These are phyloP conservation scores for Jacaranda copaia DNA, from an alignment of 257 asterid genomes.

Conservation along the genomic window DNA sequence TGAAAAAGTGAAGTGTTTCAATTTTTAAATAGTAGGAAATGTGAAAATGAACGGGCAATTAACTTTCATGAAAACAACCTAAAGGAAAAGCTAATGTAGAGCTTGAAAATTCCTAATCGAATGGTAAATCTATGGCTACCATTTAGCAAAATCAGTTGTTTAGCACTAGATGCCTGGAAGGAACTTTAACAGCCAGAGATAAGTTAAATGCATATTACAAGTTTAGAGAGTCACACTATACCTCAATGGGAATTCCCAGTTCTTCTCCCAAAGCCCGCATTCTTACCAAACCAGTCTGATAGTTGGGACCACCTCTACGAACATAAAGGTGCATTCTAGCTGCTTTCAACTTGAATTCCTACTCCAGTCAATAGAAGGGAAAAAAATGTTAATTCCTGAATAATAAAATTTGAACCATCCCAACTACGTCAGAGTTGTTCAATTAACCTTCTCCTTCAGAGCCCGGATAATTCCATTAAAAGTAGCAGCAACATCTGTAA, in stretches of 20 bases:
- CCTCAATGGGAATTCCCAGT: constrained; percentile 83
- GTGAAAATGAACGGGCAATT: no score
- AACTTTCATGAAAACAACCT: not conserved
- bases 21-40: no score
- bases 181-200: not conserved
- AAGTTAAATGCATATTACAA: constrained; percentile 14
- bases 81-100: not conserved
- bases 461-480: constrained; percentile 86
- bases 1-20: no score
- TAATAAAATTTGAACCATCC: not conserved
- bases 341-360: constrained; percentile 83
- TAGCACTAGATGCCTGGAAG: not conserved
- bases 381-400: constrained; percentile 8
- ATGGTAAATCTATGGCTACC: not conserved
- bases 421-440: constrained; percentile 16
- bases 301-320: constrained; percentile 90
- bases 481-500: constrained; percentile 89
- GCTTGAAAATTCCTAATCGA: not conserved
- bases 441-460: constrained; percentile 78
- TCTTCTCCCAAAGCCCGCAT: constrained; percentile 84
- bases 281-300: constrained; percentile 78
- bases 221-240: constrained; percentile 34
- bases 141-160: not conserved
- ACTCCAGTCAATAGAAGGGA: constrained; percentile 15
- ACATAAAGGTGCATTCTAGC: constrained; percentile 79